Evolutionary conservation across 2,329 filamentous ascomycete species (phyloP).

Genomic region (Aspergillus fumigatiaffinis): DNA sequence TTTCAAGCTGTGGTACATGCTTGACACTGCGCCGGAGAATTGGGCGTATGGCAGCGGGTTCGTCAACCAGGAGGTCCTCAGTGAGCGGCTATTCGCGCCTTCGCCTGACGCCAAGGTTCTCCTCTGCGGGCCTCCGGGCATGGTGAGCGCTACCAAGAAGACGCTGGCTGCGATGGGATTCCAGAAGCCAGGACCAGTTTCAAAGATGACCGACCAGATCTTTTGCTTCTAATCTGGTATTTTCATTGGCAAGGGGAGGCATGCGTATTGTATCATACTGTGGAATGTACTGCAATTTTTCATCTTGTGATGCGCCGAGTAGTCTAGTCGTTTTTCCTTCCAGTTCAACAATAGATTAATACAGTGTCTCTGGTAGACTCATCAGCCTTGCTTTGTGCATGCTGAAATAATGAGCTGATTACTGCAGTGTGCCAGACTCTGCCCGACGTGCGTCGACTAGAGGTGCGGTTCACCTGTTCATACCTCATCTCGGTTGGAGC

Average conservation of each 20-base stretch:
- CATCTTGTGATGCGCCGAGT: neutral
- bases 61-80: constrained; percentile 51
- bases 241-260: too few relatives aligned
- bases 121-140: constrained; percentile 59
- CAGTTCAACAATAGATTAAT: too few relatives aligned
- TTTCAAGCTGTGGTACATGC: constrained; percentile 54
- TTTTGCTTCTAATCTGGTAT: constrained; percentile 46
- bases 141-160: constrained; percentile 57
- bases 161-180: constrained; percentile 50
- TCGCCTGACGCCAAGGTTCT: constrained; percentile 49
- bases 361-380: too few relatives aligned
- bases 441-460: too few relatives aligned
- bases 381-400: too few relatives aligned
- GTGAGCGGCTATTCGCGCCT: constrained; percentile 47
- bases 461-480: too few relatives aligned
- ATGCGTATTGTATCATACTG: too few relatives aligned
- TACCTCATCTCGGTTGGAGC: too few relatives aligned
- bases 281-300: neutral
- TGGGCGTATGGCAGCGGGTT: constrained; percentile 51
- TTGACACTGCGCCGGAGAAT: constrained; percentile 45
- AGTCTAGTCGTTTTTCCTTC: too few relatives aligned
- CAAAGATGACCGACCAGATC: constrained; percentile 53
- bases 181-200: constrained; percentile 45
- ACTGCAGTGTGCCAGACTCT: too few relatives aligned
- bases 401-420: too few relatives aligned